Base-by-base conservation (phyloP, 805 yeast genomes). In the Nakazawaea anatomiae region DNA sequence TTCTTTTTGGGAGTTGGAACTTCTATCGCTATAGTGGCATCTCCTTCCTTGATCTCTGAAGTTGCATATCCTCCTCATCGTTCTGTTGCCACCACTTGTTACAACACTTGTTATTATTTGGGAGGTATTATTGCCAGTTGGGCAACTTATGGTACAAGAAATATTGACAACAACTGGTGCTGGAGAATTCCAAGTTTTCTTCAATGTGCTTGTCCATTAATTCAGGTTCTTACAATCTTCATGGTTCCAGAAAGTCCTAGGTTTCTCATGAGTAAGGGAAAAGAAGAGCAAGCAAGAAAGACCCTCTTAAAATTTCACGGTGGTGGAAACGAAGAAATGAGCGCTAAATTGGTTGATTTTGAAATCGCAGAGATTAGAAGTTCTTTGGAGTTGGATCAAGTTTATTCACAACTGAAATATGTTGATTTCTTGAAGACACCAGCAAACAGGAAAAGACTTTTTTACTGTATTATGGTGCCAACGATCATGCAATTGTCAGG, bases 161-260 rank as follows among this genome's bases (percentile, higher is more conserved):
- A 58, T 27, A 54, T 68, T 18, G 51, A 54, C 6, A 55, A 57
- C 43, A 58, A 65, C 39, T 72, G 74, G 70, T 65, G 73, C 30
- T 80, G 84, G 84, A 75, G 80, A 64, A 66, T 79, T 50, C 85
- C 85, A 40, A 69, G 80, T 10, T 70, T 70, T 46, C 53, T 80
- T 41, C 85, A 80, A 63, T 78, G 74, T 41, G 58, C 68, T 14
- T 65, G 75, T 55, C 82, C 85, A 2, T 27, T 71, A 2, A 25
- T 74, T 29, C 81, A 76, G 57, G 27, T 69, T 8, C 3, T 54
- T 1, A 58, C 70, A 30, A 53, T 73, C 42, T 70, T 41, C 36
- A 55, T 68, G 60, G 57, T 70, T 45, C 80, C 79, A 2, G 78
- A 74, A 60, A 64, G 71, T 14, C 78, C 78, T 54, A 63, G 78